Evolutionary conservation across 225 moss, liverwort and hornwort genomes (phyloP), one percentile per base, ranked within the genome.

Genomic region (Bryoerythrophyllum caledonicum): DNA sequence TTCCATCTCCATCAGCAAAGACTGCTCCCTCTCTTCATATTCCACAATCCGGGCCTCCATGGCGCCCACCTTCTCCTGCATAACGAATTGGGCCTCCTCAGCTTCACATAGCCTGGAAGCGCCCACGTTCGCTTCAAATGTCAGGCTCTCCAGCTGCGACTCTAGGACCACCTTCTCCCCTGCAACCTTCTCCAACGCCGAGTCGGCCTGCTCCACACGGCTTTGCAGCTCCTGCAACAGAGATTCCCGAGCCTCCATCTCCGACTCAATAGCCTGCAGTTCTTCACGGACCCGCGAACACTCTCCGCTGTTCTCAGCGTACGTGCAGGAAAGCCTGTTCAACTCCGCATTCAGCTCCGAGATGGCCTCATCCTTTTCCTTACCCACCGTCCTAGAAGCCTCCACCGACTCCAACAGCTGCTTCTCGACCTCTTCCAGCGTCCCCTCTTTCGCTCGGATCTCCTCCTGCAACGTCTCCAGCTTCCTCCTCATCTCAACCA

Each of bases 1-100:
- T 48, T 82, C 84, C 51, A 85, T 32, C 66, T 82, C 84, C 79
- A 82, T 67, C 65, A 82, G 55, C 84, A 84, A 21, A 16, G 79
- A 56, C 77, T 82, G 82, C 54, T 87, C 82, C 65, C 52, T 77
- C 2, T 65, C 79, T 67, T 84, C 79, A 1, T 77, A 82, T n/a
- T 77, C 84, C 68, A 71, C 67, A 3, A 87, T 72, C 62, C 77
- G 82, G 37, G 64, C 60, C 71, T 80, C 84, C 55, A 84, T 63
- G 24, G 7, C 67, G 40, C 74, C 64, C 16, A 87, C 58, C 74
- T 79, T 83, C 13, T 57, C 81, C 27, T 76, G 73, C 76, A 83
- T 21, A 62, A 74, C 53, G 48, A 53, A 81, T 24, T 75, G 80
- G 0, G 76, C 62, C 78, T 79, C 65, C 76, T 84, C 84, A 6